Conservation (phyloP, 2,329 filamentous ascomycete species). For the Diaporthe vexans region DNA sequence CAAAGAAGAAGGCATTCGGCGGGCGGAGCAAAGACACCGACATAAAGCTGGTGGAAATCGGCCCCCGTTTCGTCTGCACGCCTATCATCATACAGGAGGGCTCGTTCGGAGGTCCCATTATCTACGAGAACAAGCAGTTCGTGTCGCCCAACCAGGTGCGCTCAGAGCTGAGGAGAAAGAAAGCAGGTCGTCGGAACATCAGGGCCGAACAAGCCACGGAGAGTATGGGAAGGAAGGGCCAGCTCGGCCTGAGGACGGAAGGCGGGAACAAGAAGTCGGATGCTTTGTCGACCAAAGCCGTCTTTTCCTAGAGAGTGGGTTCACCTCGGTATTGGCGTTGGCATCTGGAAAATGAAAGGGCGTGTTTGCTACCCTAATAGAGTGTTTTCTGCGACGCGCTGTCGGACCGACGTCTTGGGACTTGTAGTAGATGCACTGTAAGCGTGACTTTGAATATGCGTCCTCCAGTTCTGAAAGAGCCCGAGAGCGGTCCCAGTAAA, state of each 20-base stretch:
- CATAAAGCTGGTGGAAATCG: constrained; percentile 90
- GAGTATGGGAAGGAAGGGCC: constrained; percentile 79
- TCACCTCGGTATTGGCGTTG: constrained; percentile 39
- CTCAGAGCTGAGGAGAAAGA: constrained; percentile 81
- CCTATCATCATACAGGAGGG: constrained; percentile 96
- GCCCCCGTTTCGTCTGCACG: constrained; percentile 91
- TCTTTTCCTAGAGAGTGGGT: constrained; percentile 74
- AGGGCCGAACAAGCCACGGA: constrained; percentile 82
- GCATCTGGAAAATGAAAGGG: constrained; percentile 33
- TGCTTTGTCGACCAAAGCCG: constrained; percentile 80
- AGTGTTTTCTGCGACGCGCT: neutral
- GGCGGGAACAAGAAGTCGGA: constrained; percentile 73
- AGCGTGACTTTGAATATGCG: neutral
- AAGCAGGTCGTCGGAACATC: constrained; percentile 83
- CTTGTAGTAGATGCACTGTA: neutral
- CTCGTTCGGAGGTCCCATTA: constrained; percentile 94
- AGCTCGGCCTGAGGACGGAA: constrained; percentile 79
- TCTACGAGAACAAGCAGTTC: constrained; percentile 98
- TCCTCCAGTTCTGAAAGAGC: neutral
- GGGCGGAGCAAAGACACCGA: constrained; percentile 74
- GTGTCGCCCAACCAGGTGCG: constrained; percentile 96
- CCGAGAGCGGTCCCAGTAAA: neutral
- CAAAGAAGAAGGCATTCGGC: constrained; percentile 56
- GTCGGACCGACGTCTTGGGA: neutral
- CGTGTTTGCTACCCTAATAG: constrained; percentile 39